phyloP scores from a whole-genome alignment of 2,329 filamentous ascomycete genomes.

The Anthostomella pinea region DNA sequence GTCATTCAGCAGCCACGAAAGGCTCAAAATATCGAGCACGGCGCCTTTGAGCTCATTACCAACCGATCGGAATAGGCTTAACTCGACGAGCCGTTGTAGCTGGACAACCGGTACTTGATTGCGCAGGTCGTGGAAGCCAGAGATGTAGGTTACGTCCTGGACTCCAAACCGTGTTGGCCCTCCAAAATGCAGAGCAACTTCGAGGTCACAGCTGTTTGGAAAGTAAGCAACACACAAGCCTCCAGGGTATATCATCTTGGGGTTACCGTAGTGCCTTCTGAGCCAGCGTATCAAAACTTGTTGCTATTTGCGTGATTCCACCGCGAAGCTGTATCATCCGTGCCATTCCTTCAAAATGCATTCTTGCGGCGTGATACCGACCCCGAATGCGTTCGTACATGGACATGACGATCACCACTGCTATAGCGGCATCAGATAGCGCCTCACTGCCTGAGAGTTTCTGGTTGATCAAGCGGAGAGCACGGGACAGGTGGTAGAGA shows the following conservation, averaged over 20 bases:
- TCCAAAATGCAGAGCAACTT: slow-evolving; percentile 10
- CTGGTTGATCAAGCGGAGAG: slow-evolving; percentile 21
- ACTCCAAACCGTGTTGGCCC: slow-evolving; percentile 9
- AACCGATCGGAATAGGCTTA: slow-evolving; percentile 6
- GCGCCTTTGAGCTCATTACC: slow-evolving; percentile 6
- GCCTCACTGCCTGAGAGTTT: slow-evolving; percentile 20
- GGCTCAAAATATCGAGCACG: slow-evolving; percentile 5
- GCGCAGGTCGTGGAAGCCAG: slow-evolving; percentile 1
- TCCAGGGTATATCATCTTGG: not conserved
- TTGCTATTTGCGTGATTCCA: slow-evolving; percentile 9
- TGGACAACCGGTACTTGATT: not conserved
- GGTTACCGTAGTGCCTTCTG: slow-evolving; percentile 12
- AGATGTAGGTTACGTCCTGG: slow-evolving; percentile 7
- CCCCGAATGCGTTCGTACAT: slow-evolving; percentile 22
- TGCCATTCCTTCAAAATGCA: slow-evolving; percentile 10
- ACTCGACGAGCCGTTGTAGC: not conserved
- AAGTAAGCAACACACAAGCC: slow-evolving; percentile 2
- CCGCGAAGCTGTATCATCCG: slow-evolving; percentile 9
- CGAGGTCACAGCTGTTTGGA: slow-evolving; percentile 13
- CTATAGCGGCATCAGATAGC: slow-evolving; percentile 26
- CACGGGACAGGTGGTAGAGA: slow-evolving; percentile 21
- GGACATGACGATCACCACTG: slow-evolving; percentile 27
- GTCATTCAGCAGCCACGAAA: slow-evolving; percentile 6
- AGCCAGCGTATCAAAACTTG: slow-evolving; percentile 8
- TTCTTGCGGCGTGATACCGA: slow-evolving; percentile 7